phyloP scores from a whole-genome alignment of 108 stramenopile species.

The Nannochloropsis gaditana region DNA sequence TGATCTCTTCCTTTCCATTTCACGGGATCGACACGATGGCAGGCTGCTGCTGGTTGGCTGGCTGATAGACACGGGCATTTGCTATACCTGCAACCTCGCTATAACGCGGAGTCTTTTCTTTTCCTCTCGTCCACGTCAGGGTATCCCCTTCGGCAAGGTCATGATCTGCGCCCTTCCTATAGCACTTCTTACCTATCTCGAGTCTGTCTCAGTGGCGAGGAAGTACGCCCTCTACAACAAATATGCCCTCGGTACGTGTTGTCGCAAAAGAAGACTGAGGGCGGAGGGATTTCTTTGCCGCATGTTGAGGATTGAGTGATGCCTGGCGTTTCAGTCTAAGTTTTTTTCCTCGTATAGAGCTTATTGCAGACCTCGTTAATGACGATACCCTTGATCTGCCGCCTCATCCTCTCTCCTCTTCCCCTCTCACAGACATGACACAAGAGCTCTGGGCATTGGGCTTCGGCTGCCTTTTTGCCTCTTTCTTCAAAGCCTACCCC shows the following conservation, averaged over 20 bases:
- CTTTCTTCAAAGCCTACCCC: background rate
- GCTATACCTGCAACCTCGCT: too few relatives aligned
- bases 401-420: background rate
- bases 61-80: too few relatives aligned
- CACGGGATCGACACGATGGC: background rate
- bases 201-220: background rate
- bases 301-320: too few relatives aligned
- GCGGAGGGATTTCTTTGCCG: too few relatives aligned
- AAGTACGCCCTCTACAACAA: background rate
- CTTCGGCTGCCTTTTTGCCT: background rate
- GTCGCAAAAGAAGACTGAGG: too few relatives aligned
- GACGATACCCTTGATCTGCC: too few relatives aligned
- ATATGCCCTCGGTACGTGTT: constrained; percentile 1
- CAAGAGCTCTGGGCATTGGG: constrained; percentile 11
- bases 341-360: too few relatives aligned
- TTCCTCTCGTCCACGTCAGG: background rate
- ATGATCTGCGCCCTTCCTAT: background rate
- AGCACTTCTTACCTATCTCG: background rate
- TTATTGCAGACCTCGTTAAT: too few relatives aligned
- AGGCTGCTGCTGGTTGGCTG: too few relatives aligned
- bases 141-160: background rate
- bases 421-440: background rate
- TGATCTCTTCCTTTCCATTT: background rate
- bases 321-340: too few relatives aligned
- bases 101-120: too few relatives aligned